Percentiles rank a stretch among this genome's conserved stretches.
phyloP scores from a whole-genome alignment of 2,329 filamentous ascomycete genomes.

The Colletotrichum sp. region DNA sequence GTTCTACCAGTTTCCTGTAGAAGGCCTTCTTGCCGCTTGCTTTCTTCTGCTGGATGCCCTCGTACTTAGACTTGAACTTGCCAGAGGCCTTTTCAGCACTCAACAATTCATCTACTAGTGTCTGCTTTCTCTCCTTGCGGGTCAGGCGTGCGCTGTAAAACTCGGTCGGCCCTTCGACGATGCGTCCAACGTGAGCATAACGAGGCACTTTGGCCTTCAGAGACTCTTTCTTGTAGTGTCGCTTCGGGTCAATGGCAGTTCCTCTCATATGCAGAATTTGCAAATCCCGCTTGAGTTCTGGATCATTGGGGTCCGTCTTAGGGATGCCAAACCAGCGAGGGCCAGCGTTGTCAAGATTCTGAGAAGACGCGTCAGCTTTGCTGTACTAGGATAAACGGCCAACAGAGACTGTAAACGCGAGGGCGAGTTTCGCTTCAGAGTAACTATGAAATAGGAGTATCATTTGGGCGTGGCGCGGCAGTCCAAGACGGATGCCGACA shows the following conservation, averaged over 20 bases:
- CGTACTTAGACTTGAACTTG: conserved; percentile 88
- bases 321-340: conserved; percentile 88
- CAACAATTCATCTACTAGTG: conserved; percentile 85
- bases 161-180: conserved; percentile 88
- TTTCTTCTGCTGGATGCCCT: conserved; percentile 82
- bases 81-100: conserved; percentile 67
- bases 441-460: conserved; percentile 72
- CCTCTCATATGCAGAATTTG: conserved; percentile 89
- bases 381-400: not conserved
- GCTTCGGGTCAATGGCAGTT: conserved; percentile 80
- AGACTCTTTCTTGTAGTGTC: conserved; percentile 87
- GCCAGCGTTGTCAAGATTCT: conserved; percentile 66
- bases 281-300: conserved; percentile 86
- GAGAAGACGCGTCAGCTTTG: not conserved
- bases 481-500: conserved; percentile 45
- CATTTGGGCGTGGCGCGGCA: conserved; percentile 59
- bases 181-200: conserved; percentile 87
- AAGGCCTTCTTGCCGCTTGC: conserved; percentile 87
- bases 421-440: conserved; percentile 61
- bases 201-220: conserved; percentile 75
- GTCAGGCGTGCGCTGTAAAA: conserved; percentile 81
- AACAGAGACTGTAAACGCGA: not conserved
- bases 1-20: conserved; percentile 77
- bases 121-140: conserved; percentile 87
- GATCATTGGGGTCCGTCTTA: conserved; percentile 80